Base-by-base conservation (phyloP, 768 basidiomycete species). In the Termitomyces titanicus region DNA sequence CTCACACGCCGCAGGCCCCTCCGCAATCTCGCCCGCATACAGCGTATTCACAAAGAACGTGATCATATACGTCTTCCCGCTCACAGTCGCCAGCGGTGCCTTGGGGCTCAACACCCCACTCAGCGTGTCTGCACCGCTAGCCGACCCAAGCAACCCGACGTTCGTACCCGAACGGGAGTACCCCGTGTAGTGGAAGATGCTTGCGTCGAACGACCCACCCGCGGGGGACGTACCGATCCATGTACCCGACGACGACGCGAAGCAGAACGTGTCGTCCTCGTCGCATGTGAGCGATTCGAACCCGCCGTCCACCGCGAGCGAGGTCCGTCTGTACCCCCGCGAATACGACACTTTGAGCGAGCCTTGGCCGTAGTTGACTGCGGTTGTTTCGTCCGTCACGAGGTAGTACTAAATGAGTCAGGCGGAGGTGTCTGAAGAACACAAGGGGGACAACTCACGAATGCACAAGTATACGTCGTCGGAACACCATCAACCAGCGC, bases 381-480 rank as follows among this genome's bases (percentile, higher is more conserved):
- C 79, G 5, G 76, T 75, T 40, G 75, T 74, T 22, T 57, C 70
- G 58, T 79, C 76, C 0, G 79, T 65, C 20, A 70, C 63, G 54
- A 76, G 63, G 63, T 68, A 78, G 67, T 79, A 80, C 79, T 80
- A 20, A 15, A 2, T 13, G 13, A 9, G 4, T 5, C 10, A 43
- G 7, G 17, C 11, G 38, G 42, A 17, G 40, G 37, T n/a, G n/a
- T n/a, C n/a, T n/a, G n/a, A n/a, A n/a, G n/a, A n/a, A n/a, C n/a
- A n/a, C n/a, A 27, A 22, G 29, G 4, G 3, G n/a, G n/a, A n/a
- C n/a, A n/a, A 64, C 75, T 48, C 54, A 79, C 79, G 71, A 79
- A 74, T 58, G 74, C 74, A 68, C 78, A 81, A 37, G 75, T 75
- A 64, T 79, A 79, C 0, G 76, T 78, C 3, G 75, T 79, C 0